A percentile compares a stretch with the other conserved stretches of the same genome.
Conservation (phyloP, 805 yeast genomes). For the Suhomyces sp. region DNA sequence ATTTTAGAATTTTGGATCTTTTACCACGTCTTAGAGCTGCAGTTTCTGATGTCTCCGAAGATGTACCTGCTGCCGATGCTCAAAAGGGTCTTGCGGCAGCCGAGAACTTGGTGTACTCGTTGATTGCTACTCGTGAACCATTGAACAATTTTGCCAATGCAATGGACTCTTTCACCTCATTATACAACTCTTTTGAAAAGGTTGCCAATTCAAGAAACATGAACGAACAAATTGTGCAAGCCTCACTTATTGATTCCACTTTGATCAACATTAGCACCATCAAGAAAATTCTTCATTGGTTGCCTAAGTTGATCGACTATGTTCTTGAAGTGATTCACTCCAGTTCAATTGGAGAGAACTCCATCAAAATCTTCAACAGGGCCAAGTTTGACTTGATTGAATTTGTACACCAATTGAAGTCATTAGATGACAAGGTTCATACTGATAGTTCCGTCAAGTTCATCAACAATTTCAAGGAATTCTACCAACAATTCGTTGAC, state of each 20-base stretch:
- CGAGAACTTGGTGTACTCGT: conserved; percentile 64
- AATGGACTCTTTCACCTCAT: conserved; percentile 13
- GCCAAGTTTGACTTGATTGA: conserved; percentile 17
- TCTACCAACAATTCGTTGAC: conserved; percentile 21
- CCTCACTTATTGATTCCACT: conserved; percentile 19
- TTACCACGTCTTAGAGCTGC: conserved; percentile 75
- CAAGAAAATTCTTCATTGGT: conserved; percentile 20
- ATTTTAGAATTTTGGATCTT: conserved; percentile 71
- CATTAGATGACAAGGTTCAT: conserved; percentile 18
- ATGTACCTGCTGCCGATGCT: conserved; percentile 71
- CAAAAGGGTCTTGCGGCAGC: conserved; percentile 73
- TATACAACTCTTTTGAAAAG: conserved; percentile 15
- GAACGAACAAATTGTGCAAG: conserved; percentile 12
- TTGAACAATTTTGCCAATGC: conserved; percentile 33
- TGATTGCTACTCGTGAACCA: conserved; percentile 55
- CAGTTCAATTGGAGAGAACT: conserved; percentile 11
- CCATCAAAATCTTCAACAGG: conserved; percentile 14
- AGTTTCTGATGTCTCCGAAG: conserved; percentile 60
- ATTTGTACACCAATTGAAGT: conserved; percentile 12
- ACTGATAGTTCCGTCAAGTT: conserved; percentile 17
- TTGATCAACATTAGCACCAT: conserved; percentile 17
- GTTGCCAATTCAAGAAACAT: conserved; percentile 13
- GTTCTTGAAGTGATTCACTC: conserved; percentile 21
- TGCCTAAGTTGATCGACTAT: conserved; percentile 39
- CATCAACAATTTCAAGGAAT: conserved; percentile 19